These are phyloP conservation scores for Aspergillus steynii DNA, from an alignment of 495 filamentous ascomycete genomes.

Conservation along the genomic window DNA sequence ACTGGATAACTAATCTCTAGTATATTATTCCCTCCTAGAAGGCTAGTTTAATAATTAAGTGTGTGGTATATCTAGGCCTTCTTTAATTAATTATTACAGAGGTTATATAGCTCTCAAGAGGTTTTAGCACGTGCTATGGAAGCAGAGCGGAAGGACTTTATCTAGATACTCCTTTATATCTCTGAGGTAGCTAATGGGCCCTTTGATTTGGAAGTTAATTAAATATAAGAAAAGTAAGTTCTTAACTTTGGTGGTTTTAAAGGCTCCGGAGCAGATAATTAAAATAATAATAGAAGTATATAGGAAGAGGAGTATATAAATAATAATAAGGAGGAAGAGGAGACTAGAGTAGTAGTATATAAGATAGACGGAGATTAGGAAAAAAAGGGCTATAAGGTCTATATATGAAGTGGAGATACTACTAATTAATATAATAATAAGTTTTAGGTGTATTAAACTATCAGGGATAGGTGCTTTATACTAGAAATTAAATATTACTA, in stretches of 20 bases:
- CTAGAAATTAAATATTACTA: background rate
- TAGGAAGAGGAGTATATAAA: background rate
- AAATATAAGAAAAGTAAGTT: background rate
- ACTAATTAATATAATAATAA: background rate
- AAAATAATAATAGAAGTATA: background rate
- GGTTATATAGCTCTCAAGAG: background rate
- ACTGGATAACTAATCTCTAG: background rate
- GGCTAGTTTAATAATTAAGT: background rate
- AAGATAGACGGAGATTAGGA: background rate
- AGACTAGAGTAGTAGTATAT: background rate
- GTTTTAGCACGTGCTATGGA: conserved; percentile 2
- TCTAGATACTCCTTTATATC: background rate
- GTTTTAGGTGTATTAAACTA: background rate
- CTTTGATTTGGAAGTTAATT: background rate
- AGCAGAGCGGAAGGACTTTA: conserved; percentile 8
- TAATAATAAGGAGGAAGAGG: background rate
- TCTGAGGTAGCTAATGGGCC: background rate
- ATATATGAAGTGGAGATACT: background rate
- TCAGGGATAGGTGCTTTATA: background rate
- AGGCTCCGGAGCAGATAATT: background rate
- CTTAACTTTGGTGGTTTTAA: background rate
- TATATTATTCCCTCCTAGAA: background rate
- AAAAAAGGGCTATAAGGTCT: background rate
- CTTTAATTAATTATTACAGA: background rate
- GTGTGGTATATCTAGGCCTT: background rate